Conservation (phyloP, 805 yeast species). For the Lipomyces yamadae region DNA sequence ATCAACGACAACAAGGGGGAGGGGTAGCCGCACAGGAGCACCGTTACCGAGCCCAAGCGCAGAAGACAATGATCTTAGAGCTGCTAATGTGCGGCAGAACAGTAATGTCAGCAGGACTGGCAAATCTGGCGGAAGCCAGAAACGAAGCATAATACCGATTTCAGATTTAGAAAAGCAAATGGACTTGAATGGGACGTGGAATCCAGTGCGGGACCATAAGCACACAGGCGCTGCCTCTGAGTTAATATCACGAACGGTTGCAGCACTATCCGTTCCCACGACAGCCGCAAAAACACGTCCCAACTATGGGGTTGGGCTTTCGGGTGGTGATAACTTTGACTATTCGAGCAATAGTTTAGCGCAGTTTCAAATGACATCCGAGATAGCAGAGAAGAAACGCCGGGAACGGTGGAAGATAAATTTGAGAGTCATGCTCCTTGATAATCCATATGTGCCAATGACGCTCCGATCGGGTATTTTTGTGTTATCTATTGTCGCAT, state of each 20-base stretch:
- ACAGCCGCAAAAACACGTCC: constrained; percentile 17
- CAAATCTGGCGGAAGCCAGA: constrained; percentile 12
- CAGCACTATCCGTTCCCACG: constrained; percentile 16
- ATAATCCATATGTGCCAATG: constrained; percentile 82
- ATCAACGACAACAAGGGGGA: constrained; percentile 7
- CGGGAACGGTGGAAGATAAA: constrained; percentile 56
- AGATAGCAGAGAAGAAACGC: constrained; percentile 21
- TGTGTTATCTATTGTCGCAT: constrained; percentile 65
- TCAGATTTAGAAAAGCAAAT: constrained; percentile 35
- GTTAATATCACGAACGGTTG: neutral
- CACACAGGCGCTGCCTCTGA: neutral
- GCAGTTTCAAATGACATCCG: constrained; percentile 35
- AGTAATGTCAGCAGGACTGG: neutral
- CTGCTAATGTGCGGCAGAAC: neutral
- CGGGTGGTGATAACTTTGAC: neutral
- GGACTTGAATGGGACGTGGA: constrained; percentile 34
- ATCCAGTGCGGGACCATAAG: constrained; percentile 27
- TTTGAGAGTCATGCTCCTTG: constrained; percentile 61
- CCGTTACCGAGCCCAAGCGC: neutral
- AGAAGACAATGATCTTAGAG: neutral
- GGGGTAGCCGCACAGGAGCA: neutral
- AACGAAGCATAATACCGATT: constrained; percentile 21
- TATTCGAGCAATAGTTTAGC: constrained; percentile 16
- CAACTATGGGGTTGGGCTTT: constrained; percentile 3
- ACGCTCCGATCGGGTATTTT: constrained; percentile 67